phyloP scores from a whole-genome alignment of 345 rosid species.

The Mallotus nudiflorus region DNA sequence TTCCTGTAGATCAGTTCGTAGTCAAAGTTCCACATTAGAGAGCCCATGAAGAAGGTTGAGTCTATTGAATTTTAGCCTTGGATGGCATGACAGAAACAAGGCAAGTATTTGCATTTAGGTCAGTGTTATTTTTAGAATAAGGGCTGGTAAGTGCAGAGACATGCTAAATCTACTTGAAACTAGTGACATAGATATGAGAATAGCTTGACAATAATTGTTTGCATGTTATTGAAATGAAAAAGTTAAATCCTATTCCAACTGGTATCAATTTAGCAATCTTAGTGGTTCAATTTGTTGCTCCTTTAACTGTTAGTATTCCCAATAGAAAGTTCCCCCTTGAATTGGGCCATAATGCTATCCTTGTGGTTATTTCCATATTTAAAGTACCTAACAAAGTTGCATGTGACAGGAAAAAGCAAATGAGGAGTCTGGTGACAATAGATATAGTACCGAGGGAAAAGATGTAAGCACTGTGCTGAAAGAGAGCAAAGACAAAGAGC shows the following conservation, averaged over 20 bases:
- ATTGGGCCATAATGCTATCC: background rate
- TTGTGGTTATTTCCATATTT: background rate
- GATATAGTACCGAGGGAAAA: slow-evolving; percentile 24
- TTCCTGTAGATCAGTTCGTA: slow-evolving; percentile 42
- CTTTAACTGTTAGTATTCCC: background rate
- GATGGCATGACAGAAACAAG: slow-evolving; percentile 86
- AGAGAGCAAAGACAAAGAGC: slow-evolving; percentile 13
- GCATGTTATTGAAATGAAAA: background rate
- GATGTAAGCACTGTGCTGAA: slow-evolving; percentile 27
- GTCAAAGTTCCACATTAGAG: slow-evolving; percentile 39
- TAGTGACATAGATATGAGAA: background rate
- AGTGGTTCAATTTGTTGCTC: background rate
- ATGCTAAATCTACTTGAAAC: background rate
- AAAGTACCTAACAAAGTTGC: slow-evolving; percentile 8
- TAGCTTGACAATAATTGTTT: background rate
- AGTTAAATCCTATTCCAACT: background rate
- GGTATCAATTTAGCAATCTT: background rate
- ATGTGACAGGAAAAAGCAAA: slow-evolving; percentile 38
- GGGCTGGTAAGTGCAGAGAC: background rate
- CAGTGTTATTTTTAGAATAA: background rate
- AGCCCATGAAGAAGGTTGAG: slow-evolving; percentile 54
- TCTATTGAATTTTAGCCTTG: slow-evolving; percentile 56
- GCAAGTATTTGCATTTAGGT: slow-evolving; percentile 39
- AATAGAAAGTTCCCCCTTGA: slow-evolving; percentile 6
- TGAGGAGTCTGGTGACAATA: slow-evolving; percentile 28